These are phyloP conservation scores for Selenicereus undatus DNA, from an alignment of 148 eudicot genomes.

Conservation along the genomic window DNA sequence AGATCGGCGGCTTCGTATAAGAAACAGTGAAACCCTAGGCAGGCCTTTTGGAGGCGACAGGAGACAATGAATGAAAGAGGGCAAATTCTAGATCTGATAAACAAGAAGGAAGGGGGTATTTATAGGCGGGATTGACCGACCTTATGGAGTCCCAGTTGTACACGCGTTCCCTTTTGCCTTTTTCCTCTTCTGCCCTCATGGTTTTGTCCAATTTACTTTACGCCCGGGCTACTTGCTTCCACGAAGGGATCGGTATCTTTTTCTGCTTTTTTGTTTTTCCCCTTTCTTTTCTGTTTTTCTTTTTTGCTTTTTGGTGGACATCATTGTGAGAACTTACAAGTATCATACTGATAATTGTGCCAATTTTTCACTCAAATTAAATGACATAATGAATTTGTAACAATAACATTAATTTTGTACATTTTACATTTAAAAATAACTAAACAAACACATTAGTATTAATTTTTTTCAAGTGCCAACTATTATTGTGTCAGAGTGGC, in stretches of 20 bases:
- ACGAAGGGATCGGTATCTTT: neutral
- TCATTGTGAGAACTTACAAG: too few species aligned
- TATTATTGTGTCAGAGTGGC: too few species aligned
- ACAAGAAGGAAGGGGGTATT: slow-evolving; percentile 1
- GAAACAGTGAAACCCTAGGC: slow-evolving; percentile 24
- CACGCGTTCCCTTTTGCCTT: slow-evolving; percentile 7
- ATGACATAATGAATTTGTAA: too few species aligned
- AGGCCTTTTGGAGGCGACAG: neutral
- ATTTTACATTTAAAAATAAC: too few species aligned
- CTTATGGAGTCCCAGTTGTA: neutral
- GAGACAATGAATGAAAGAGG: neutral
- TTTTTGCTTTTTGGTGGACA: too few species aligned
- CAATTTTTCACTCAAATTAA: too few species aligned
- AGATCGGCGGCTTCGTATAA: neutral
- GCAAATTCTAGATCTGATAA: neutral
- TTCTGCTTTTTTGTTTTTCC: neutral
- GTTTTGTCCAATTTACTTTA: neutral
- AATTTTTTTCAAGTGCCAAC: too few species aligned
- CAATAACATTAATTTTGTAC: too few species aligned
- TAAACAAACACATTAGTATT: too few species aligned
- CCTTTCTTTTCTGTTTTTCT: neutral
- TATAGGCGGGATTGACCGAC: slow-evolving; percentile 19
- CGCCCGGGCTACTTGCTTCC: slow-evolving; percentile 3
- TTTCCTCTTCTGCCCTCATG: slow-evolving; percentile 14
- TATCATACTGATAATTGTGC: too few species aligned